Conservation (phyloP, 352 stramenopile species). For the Pythium scleroteichum region DNA sequence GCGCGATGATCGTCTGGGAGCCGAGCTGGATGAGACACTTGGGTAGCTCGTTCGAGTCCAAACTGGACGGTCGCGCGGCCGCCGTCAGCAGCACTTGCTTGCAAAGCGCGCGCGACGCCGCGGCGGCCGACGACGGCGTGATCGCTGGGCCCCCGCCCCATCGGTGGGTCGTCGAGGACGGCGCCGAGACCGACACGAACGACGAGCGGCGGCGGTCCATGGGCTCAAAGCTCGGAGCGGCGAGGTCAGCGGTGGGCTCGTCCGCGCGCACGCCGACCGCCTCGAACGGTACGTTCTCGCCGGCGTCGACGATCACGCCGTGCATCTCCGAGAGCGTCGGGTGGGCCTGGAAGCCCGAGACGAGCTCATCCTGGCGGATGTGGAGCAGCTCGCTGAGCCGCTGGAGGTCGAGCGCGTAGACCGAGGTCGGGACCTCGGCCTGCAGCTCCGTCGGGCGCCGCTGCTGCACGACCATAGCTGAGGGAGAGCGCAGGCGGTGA, state of each 20-base stretch:
- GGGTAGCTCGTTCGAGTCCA: constrained; percentile 57
- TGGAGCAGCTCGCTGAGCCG: constrained; percentile 29
- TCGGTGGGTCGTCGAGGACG: constrained; percentile 2
- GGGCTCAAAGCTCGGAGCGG: constrained; percentile 4
- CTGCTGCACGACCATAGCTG: constrained; percentile 27
- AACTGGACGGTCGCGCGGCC: constrained; percentile 45
- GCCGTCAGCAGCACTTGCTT: constrained; percentile 69
- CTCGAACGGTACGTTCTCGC: constrained; percentile 75
- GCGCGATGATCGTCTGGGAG: constrained; percentile 71
- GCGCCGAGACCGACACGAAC: constrained; percentile 20
- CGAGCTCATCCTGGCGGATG: constrained; percentile 32
- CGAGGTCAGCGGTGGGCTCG: neutral
- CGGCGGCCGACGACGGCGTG: constrained; percentile 9
- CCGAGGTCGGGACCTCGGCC: constrained; percentile 30
- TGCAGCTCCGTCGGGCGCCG: constrained; percentile 30
- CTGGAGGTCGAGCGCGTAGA: constrained; percentile 33
- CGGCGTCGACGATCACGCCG: constrained; percentile 73
- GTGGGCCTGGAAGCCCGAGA: constrained; percentile 54
- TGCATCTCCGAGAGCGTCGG: constrained; percentile 70
- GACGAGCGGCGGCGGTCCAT: constrained; percentile 16
- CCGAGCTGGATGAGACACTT: constrained; percentile 80
- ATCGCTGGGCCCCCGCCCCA: neutral
- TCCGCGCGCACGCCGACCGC: constrained; percentile 43
- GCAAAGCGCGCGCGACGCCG: constrained; percentile 19
- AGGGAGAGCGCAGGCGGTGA: neutral